These are phyloP conservation scores for Mycena rebaudengoi DNA, from an alignment of 768 basidiomycete species.

Conservation along the genomic window DNA sequence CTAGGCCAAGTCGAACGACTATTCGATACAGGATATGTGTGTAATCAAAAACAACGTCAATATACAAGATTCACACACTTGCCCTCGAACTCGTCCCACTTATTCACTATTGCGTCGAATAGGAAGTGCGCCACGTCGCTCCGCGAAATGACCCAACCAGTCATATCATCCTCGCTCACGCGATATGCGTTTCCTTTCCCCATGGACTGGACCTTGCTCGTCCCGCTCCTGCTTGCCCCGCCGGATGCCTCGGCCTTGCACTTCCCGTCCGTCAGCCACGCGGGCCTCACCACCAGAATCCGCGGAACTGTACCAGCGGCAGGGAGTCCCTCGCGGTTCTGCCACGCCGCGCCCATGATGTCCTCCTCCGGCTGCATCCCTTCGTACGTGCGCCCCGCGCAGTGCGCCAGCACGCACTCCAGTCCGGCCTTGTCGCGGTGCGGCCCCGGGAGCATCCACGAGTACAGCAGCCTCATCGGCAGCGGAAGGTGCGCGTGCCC, in stretches of 20 bases:
- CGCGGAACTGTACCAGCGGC: constrained; percentile 44
- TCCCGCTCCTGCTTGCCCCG: no score
- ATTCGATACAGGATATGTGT: no score
- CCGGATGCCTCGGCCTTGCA: constrained; percentile 30
- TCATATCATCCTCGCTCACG: constrained; percentile 40
- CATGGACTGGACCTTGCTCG: not conserved
- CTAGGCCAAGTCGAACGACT: no score
- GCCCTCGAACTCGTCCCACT: constrained; percentile 45
- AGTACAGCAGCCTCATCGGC: constrained; percentile 58
- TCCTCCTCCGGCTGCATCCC: constrained; percentile 54
- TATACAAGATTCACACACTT: constrained; percentile 33
- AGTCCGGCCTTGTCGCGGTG: constrained; percentile 71
- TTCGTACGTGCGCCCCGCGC: constrained; percentile 62
- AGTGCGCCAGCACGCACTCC: constrained; percentile 60
- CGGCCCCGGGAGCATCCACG: constrained; percentile 51
- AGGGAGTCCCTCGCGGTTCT: constrained; percentile 38
- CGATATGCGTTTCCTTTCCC: constrained; percentile 48
- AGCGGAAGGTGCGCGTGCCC: constrained; percentile 58
- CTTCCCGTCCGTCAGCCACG: constrained; percentile 64
- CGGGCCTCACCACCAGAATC: constrained; percentile 58
- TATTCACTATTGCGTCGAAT: constrained; percentile 48
- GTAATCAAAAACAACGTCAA: no score
- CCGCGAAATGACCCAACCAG: constrained; percentile 57
- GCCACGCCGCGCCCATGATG: constrained; percentile 44
- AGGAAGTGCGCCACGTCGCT: constrained; percentile 66